Evolutionary conservation across 1,284 basidiomycete genomes (phyloP), one percentile per base, ranked within the genome.

Genomic region (Leccinum angustisporum): DNA sequence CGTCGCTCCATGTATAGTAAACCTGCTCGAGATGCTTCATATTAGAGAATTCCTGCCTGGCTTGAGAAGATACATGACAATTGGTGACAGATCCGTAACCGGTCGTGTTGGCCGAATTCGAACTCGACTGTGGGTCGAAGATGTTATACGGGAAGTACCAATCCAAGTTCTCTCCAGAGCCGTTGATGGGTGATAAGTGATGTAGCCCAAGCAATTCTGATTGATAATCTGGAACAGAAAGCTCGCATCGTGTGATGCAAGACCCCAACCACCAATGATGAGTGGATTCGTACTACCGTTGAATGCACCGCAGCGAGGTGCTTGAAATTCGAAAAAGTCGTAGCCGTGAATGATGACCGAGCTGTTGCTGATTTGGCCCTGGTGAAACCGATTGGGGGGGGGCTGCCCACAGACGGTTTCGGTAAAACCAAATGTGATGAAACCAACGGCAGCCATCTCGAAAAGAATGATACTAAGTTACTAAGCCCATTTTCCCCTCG

Each of bases 381-480:
- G 85, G 66, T 90, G 87, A 80, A 86, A 95, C 16, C 94, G 88
- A 59, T 90, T 86, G 33, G 90, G 83, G 21, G 90, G 83, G 21
- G 93, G 91, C 51, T 81, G 90, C 43, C 95, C 94, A 76, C 97
- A 99, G 38, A 99, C 96, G 57, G 89, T 81, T 72, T 95, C 86
- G 4, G 96, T 98, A 81, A 99, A 99, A n/a, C 97, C 97, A 78
- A 99, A 99, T 2, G 97, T 99, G 74, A 99, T 83, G 85, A 95
- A 99, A 76, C 96, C 97, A 73, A 99, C 97, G 54, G 82, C 85
- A 25, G 91, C 90, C 97, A 99, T 98, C 67, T 95, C 85, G 21
- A 76, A 8, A 16, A 86, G 74, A 69, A 97, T 94, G 76, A 98
- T 84, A 66, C 82, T 80, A 61, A 99, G 80, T 21, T 21, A 21